Evolutionary conservation across 1,284 basidiomycete genomes (phyloP), one percentile per base, ranked within the genome.

Genomic region (Irpex lacteus): DNA sequence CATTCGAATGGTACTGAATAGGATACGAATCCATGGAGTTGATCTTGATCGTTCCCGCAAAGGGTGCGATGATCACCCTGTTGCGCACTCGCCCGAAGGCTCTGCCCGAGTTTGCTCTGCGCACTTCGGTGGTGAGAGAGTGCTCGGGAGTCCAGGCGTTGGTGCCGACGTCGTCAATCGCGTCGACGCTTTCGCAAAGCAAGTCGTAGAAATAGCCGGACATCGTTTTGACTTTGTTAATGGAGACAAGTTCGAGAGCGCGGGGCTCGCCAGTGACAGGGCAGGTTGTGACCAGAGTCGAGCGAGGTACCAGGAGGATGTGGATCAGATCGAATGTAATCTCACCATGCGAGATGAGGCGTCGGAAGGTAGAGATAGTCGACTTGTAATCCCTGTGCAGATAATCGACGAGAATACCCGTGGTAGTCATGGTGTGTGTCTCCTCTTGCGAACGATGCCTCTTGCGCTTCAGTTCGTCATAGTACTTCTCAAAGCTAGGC

Each of bases 281-380:
- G 71, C 85, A 85, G 3, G 72, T 75, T 0, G 80, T 78, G 32
- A 84, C 76, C 69, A 87, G 73, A 54, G 82, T 70, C 3, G 80
- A 77, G 37, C 81, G 77, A 2, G 85, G 85, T 32, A 84, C 76
- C 61, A 87, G 75, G 66, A 88, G 76, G 11, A 82, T 77, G 70
- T 83, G 83, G 40, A 88, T 76, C 36, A 84, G 76, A 19, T 83
- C 80, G 68, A 78, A 87, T 2, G 82, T 83, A 66, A 87, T 87
- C 69, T 87, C 85, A 8, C 76, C 77, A 64, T 85, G 82, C 3
- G 79, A 69, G 8, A 76, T 81, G 26, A 87, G 77, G 47, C 79
- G 78, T 0, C 77, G 72, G 65, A 87, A 76, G 18, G 75, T 78
- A 3, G 75, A 70, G 56, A 87, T 70, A 1, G 81, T 85, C 7